Percentiles rank a stretch among this genome's conserved stretches.
phyloP scores from a whole-genome alignment of 352 stramenopile genomes.

The Thalassiosira oceanica region DNA sequence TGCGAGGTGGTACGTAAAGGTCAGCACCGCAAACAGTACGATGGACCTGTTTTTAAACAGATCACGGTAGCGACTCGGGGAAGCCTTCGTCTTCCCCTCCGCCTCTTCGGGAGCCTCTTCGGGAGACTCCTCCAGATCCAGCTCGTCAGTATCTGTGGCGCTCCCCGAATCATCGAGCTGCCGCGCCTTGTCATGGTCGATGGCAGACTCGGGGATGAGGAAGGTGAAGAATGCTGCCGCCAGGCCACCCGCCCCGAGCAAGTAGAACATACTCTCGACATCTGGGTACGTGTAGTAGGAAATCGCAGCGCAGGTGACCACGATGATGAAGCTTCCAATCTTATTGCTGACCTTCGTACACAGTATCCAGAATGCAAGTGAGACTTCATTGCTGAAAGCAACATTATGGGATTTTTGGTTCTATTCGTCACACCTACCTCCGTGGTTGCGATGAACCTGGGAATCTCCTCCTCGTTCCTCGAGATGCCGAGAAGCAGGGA shows the following conservation, averaged over 20 bases:
- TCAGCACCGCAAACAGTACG: background rate
- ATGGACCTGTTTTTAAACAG: background rate
- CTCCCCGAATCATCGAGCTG: background rate
- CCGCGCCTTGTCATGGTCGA: background rate
- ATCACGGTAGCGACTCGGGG: background rate
- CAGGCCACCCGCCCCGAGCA: background rate
- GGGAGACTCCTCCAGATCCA: no score
- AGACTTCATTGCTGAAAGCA: no score
- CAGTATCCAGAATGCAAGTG: no score
- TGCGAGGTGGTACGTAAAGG: background rate
- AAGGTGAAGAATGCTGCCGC: background rate
- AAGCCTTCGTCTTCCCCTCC: background rate
- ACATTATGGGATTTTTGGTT: no score
- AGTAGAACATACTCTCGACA: background rate
- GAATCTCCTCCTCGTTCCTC: background rate
- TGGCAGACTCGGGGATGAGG: background rate
- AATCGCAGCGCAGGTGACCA: background rate
- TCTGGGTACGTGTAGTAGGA: background rate
- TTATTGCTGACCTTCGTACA: no score
- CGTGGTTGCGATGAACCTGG: background rate
- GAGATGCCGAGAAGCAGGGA: background rate
- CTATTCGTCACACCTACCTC: no score
- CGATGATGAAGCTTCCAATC: background rate
- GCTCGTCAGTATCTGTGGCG: no score
- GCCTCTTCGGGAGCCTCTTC: no score